Evolutionary conservation across 805 yeast species (phyloP).

Genomic region (Debaryomyces maramus): DNA sequence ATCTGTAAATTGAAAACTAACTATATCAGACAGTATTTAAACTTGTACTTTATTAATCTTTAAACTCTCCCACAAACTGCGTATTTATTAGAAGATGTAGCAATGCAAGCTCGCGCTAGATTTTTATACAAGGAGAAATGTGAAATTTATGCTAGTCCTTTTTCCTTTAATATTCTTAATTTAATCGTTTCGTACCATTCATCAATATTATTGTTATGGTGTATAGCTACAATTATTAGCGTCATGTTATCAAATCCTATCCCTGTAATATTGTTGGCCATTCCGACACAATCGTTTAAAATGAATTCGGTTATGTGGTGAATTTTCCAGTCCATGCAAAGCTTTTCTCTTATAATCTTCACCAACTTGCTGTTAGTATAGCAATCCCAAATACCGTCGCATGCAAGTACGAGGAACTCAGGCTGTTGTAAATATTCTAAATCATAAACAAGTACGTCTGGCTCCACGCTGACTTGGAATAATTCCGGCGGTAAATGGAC

Average conservation of each 20-base stretch:
- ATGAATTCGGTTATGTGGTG: conserved; percentile 59
- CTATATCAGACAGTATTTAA: too few relatives aligned
- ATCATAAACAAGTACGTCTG: conserved; percentile 42
- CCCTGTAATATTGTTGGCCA: conserved; percentile 74
- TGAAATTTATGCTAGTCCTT: too few relatives aligned
- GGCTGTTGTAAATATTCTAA: conserved; percentile 20
- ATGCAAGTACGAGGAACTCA: conserved; percentile 43
- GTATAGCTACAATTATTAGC: conserved; percentile 63
- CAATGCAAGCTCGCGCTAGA: too few relatives aligned
- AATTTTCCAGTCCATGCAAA: conserved; percentile 56
- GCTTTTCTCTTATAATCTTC: conserved; percentile 53
- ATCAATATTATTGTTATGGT: conserved; percentile 43
- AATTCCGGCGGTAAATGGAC: conserved; percentile 44
- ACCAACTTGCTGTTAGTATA: conserved; percentile 56
- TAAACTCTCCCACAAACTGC: too few relatives aligned
- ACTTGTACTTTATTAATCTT: too few relatives aligned
- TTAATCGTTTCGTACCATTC: conserved; percentile 63
- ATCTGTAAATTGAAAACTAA: too few relatives aligned
- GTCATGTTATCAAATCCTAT: conserved; percentile 86
- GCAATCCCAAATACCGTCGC: conserved; percentile 52
- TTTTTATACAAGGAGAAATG: too few relatives aligned
- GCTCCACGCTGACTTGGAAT: conserved; percentile 45
- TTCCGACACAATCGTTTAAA: conserved; percentile 63
- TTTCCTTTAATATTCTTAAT: conserved; percentile 29
- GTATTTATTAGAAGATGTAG: too few relatives aligned